Base-by-base conservation (phyloP, 345 rosid genomes). In the Mallotus nudiflorus region DNA sequence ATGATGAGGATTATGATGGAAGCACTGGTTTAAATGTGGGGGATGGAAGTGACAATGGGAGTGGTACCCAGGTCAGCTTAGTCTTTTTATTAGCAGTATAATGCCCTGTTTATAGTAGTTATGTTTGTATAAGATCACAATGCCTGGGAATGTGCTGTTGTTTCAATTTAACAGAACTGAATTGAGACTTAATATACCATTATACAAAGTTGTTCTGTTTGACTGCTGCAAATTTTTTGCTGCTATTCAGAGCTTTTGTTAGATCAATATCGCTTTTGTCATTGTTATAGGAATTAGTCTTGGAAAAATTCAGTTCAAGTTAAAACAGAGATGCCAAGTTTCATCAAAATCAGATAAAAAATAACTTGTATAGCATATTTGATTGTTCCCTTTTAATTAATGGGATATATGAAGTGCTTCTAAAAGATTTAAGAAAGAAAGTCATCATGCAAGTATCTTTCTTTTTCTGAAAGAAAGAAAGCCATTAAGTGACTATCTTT, bases 41-140 rank as follows among this genome's bases (percentile, higher is more conserved):
- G 19, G 82, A 81, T 68, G 82, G 78, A 71, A 85, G 89, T 71
- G 85, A 81, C 49, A 64, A 79, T 73, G 85, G 86, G 48, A 85
- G 86, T 25, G 81, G 81, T 68, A 81, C 86, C 19, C 89, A 83
- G 86, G 86, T 85, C 80, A 45, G 46, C 59, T 14, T 19, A 24
- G 45, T 58, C 33, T 70, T 37, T 42, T 73, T 20, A 19, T 56
- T 20, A 37, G 29, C 35, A 8, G 25, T 16, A 19, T 25, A 33
- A 7, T 40, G 14, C 28, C 28, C 20, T 54, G 27, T 54, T 31
- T 62, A 44, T 14, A 27, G 18, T 33, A 25, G 22, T 18, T 29
- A 16, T 9, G 15, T n/a, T 45, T 25, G 9, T 9, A 33, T 35
- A 20, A 10, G 42, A 37, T 44, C 40, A 11, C 33, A 54, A 24